These are phyloP conservation scores for Mangifera indica DNA, from an alignment of 345 rosid genomes.

Conservation along the genomic window DNA sequence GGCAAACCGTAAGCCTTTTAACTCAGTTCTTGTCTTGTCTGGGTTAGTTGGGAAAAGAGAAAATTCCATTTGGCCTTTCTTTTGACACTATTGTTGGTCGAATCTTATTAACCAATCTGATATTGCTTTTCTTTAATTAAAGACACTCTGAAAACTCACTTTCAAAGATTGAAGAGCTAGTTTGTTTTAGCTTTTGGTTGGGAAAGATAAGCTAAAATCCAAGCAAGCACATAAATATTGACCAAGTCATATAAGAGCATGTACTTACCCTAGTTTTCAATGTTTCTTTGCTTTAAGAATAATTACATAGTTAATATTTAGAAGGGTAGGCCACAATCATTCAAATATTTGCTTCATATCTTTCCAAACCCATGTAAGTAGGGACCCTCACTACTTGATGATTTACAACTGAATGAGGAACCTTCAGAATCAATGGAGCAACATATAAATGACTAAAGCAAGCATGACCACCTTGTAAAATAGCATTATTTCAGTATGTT, in stretches of 20 bases:
- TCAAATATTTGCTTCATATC: neutral
- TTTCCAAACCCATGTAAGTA: constrained; percentile 5
- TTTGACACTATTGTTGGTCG: neutral
- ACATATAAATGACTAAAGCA: neutral
- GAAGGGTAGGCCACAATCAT: neutral
- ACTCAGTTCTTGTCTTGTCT: neutral
- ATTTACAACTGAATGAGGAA: neutral
- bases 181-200: too few relatives aligned
- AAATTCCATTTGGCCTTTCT: neutral
- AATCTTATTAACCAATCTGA: too few relatives aligned
- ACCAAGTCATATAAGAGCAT: too few relatives aligned
- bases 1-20: neutral
- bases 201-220: too few relatives aligned
- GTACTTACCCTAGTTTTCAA: neutral
- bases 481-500: neutral
- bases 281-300: neutral
- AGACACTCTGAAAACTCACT: too few relatives aligned
- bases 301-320: too few relatives aligned
- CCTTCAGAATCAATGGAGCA: neutral
- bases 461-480: neutral
- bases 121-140: too few relatives aligned
- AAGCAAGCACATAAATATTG: too few relatives aligned
- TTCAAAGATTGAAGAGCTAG: too few relatives aligned
- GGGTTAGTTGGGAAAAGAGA: neutral
- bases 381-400: constrained; percentile 17